phyloP scores from a whole-genome alignment of 345 rosid species.

The Brassica napus region Da-Ae NC_063442.1:39813001-39813500 shows the following conservation, averaged over 20 bases:
- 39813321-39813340: slow-evolving; percentile 3
- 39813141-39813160: slow-evolving; percentile 14
- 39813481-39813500: no score
- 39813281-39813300: neutral
- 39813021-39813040: neutral
- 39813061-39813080: neutral
- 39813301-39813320: neutral
- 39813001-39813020: neutral
- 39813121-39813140: neutral
- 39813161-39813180: neutral
- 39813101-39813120: neutral
- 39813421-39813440: no score
- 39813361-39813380: slow-evolving; percentile 15
- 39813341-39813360: neutral
- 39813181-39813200: neutral
- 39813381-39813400: neutral
- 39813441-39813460: no score
- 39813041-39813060: neutral
- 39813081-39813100: neutral
- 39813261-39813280: slow-evolving; percentile 19
- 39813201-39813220: slow-evolving; percentile 18
- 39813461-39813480: no score
- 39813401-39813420: neutral
- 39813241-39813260: slow-evolving; percentile 18
- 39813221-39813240: slow-evolving; percentile 14